phyloP scores from a whole-genome alignment of 805 yeast genomes.

The Candida easanensis region DNA sequence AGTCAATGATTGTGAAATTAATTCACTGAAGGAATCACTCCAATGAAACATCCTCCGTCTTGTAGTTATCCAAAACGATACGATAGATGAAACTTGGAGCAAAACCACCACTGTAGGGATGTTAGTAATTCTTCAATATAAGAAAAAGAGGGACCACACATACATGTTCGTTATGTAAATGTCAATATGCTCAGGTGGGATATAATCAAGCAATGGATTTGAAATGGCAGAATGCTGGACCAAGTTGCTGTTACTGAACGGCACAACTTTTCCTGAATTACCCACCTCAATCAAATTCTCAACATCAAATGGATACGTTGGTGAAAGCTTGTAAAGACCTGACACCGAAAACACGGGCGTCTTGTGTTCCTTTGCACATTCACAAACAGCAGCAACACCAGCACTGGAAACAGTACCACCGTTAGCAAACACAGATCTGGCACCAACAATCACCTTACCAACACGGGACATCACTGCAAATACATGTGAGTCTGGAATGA shows the following conservation, averaged over 20 bases:
- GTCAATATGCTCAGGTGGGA: conserved; percentile 91
- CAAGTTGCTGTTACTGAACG: conserved; percentile 65
- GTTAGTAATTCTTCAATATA: conserved; percentile 8
- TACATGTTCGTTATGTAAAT: conserved; percentile 86
- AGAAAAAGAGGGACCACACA: conserved; percentile 19
- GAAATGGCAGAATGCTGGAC: conserved; percentile 76
- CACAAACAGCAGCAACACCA: conserved; percentile 91
- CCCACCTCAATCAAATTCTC: conserved; percentile 91
- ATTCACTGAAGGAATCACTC: conserved; percentile 29
- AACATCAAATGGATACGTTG: conserved; percentile 77
- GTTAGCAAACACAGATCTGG: conserved; percentile 89
- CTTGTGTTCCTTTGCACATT: conserved; percentile 90
- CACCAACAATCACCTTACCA: conserved; percentile 92
- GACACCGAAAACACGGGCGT: conserved; percentile 98
- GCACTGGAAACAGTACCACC: conserved; percentile 91
- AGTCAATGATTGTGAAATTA: background rate
- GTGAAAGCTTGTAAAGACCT: conserved; percentile 89
- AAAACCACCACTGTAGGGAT: conserved; percentile 65
- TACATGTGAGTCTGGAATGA: conserved; percentile 89
- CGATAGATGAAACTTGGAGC: conserved; percentile 96
- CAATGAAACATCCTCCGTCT: conserved; percentile 73
- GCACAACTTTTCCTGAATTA: conserved; percentile 83
- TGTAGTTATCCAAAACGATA: conserved; percentile 91
- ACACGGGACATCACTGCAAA: conserved; percentile 97
- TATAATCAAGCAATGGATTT: conserved; percentile 87